These are phyloP conservation scores for Trichocomaceae sp. DNA, from an alignment of 2,329 filamentous ascomycete species.

Conservation along the genomic window DNA sequence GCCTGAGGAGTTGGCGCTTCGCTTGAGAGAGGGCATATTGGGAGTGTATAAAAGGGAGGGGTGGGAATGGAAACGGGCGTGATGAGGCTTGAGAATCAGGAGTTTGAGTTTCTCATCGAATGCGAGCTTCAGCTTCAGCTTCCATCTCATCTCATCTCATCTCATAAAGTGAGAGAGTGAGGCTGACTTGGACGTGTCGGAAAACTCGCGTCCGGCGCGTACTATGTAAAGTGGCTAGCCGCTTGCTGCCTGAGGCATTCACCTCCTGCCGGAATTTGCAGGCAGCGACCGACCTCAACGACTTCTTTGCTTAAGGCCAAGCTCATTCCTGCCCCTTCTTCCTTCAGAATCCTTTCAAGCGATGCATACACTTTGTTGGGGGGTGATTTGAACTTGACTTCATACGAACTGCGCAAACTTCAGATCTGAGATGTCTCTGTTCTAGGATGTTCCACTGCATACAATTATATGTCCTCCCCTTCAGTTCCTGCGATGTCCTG, in stretches of 20 bases:
- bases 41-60: neutral
- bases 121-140: neutral
- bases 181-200: neutral
- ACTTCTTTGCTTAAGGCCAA: neutral
- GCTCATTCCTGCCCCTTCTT: no score
- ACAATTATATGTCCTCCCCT: no score
- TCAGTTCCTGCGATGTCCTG: no score
- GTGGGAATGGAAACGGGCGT: neutral
- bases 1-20: constrained; percentile 51
- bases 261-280: neutral
- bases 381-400: no score
- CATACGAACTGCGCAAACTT: neutral
- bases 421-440: no score
- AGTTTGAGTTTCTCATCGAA: neutral
- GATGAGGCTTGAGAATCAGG: neutral
- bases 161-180: neutral
- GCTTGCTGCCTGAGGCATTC: neutral
- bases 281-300: no score
- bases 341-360: no score
- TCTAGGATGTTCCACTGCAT: neutral
- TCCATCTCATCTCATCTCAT: no score
- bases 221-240: neutral
- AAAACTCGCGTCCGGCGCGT: neutral
- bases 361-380: no score
- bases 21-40: constrained; percentile 49